Evolutionary conservation across 768 basidiomycete species (phyloP).

Genomic region (Lentinula edodes): DNA sequence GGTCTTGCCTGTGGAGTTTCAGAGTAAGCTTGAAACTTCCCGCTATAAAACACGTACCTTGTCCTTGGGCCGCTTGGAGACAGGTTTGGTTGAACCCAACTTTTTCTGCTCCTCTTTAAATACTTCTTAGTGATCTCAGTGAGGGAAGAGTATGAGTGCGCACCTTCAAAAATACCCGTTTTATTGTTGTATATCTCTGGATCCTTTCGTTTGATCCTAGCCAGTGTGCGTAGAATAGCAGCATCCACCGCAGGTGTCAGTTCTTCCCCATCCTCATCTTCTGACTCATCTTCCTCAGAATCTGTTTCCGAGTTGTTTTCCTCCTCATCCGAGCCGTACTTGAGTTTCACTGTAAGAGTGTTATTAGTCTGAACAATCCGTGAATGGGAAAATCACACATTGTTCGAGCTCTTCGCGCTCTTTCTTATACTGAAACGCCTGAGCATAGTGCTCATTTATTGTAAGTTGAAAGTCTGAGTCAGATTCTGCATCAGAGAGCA

Average conservation of each 20-base stretch:
- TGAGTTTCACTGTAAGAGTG: slow-evolving; percentile 65
- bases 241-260: slow-evolving; percentile 91
- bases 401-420: slow-evolving; percentile 81
- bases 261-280: slow-evolving; percentile 94
- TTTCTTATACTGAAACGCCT: slow-evolving; percentile 78
- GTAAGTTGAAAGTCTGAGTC: slow-evolving; percentile 40
- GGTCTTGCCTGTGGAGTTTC: slow-evolving; percentile 50
- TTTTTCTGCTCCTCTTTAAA: slow-evolving; percentile 61
- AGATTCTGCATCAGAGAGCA: slow-evolving; percentile 41
- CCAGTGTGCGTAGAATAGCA: slow-evolving; percentile 88
- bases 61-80: slow-evolving; percentile 28
- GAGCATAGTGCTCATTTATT: slow-evolving; percentile 73
- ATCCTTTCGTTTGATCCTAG: slow-evolving; percentile 75
- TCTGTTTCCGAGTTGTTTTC: slow-evolving; percentile 50
- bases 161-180: slow-evolving; percentile 77
- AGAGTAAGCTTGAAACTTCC: background rate
- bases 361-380: background rate
- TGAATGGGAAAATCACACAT: slow-evolving; percentile 38
- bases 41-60: slow-evolving; percentile 35
- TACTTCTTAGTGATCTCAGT: background rate
- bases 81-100: slow-evolving; percentile 28
- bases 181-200: slow-evolving; percentile 76
- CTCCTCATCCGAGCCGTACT: slow-evolving; percentile 75
- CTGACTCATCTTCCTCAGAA: slow-evolving; percentile 74
- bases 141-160: slow-evolving; percentile 1